These are phyloP conservation scores for Plasmodium malariae DNA, from an alignment of 169 alveolate species.

Conservation along the genomic window DNA sequence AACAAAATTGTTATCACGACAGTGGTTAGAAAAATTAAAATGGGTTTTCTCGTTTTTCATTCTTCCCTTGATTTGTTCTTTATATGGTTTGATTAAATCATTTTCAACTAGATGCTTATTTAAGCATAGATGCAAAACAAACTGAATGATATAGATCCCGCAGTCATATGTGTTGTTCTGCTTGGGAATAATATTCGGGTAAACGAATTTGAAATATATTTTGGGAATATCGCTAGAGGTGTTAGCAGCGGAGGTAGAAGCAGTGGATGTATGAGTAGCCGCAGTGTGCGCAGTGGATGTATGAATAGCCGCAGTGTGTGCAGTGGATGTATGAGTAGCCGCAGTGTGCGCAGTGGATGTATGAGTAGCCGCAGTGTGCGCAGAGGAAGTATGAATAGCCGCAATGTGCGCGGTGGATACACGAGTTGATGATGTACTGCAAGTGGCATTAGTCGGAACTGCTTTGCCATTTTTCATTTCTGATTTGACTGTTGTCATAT, in stretches of 20 bases:
- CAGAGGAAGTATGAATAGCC: too few relatives aligned
- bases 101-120: conserved; percentile 52
- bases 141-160: conserved; percentile 80
- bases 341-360: too few relatives aligned
- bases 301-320: too few relatives aligned
- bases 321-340: too few relatives aligned
- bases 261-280: too few relatives aligned
- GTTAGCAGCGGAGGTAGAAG: too few relatives aligned
- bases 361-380: too few relatives aligned
- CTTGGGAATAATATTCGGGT: conserved; percentile 69
- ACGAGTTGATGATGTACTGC: too few relatives aligned
- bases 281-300: too few relatives aligned
- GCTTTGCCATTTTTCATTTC: neutral
- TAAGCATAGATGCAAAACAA: conserved; percentile 73
- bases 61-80: conserved; percentile 4
- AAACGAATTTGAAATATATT: conserved; percentile 73
- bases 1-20: neutral
- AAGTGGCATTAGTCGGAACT: neutral
- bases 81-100: conserved; percentile 46
- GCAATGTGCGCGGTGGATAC: too few relatives aligned
- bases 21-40: neutral
- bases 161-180: conserved; percentile 82
- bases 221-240: neutral
- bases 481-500: neutral
- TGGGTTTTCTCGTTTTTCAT: neutral